A percentile compares a stretch with the other conserved stretches of the same genome.
Conservation (phyloP, 768 basidiomycete species). For the Myochromella boudieri region DNA sequence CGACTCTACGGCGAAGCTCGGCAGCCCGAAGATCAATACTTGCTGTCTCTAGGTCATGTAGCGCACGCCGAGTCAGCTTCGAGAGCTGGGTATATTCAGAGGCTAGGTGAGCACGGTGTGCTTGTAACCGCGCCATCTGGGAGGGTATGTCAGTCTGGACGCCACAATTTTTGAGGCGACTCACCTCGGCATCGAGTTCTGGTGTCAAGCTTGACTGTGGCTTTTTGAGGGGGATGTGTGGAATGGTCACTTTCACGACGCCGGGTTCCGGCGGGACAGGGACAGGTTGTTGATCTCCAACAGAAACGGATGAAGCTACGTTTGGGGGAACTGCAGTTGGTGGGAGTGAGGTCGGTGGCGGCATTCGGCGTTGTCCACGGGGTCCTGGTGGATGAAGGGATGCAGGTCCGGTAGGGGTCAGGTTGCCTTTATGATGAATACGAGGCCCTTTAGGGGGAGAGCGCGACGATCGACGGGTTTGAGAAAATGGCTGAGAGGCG, state of each 20-base stretch:
- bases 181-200: constrained; percentile 20
- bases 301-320: constrained; percentile 1
- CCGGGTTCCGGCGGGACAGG: constrained; percentile 3
- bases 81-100: constrained; percentile 36
- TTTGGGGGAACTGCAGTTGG: constrained; percentile 6
- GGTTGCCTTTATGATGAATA: constrained; percentile 20
- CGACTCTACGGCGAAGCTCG: constrained; percentile 55
- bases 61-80: constrained; percentile 46
- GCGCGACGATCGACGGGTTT: constrained; percentile 24
- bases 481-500: constrained; percentile 10
- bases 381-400: constrained; percentile 18
- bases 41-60: constrained; percentile 62
- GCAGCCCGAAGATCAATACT: constrained; percentile 59
- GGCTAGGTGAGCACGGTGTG: constrained; percentile 38
- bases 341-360: constrained; percentile 2
- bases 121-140: constrained; percentile 34
- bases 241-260: constrained; percentile 18
- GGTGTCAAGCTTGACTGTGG: constrained; percentile 26
- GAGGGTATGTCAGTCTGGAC: not conserved
- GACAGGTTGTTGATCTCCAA: constrained; percentile 4
- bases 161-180: not conserved
- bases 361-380: constrained; percentile 18
- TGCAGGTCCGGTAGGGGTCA: constrained; percentile 17
- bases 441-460: constrained; percentile 44
- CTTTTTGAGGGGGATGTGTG: constrained; percentile 29